phyloP scores from a whole-genome alignment of 441 rosid species.

The Pelargonium fulgidum region DNA sequence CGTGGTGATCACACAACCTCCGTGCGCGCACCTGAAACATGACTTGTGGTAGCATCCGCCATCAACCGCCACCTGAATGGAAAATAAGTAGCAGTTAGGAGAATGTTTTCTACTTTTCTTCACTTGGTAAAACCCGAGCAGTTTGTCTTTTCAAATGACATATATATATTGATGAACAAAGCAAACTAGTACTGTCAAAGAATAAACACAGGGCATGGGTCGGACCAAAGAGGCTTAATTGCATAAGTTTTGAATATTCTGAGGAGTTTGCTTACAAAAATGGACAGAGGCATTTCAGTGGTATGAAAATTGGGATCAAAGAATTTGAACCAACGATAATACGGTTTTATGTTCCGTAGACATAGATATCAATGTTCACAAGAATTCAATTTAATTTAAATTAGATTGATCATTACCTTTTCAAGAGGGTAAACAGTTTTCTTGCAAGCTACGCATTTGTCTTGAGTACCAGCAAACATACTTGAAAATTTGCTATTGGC shows the following conservation, averaged over 20 bases:
- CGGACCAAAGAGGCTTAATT: too few species aligned
- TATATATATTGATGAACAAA: too few species aligned
- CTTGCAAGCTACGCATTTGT: slow-evolving; percentile 65
- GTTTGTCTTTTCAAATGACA: too few species aligned
- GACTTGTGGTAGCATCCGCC: slow-evolving; percentile 56
- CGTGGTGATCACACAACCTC: slow-evolving; percentile 62
- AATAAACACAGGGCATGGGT: neutral
- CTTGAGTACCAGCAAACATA: slow-evolving; percentile 70
- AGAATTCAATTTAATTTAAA: neutral
- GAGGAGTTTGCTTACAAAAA: too few species aligned
- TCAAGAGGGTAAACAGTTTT: slow-evolving; percentile 71
- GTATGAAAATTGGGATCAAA: neutral
- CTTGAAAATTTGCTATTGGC: slow-evolving; percentile 51
- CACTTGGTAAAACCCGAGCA: too few species aligned
- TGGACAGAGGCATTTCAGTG: too few species aligned
- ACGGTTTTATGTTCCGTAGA: neutral
- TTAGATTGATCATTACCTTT: slow-evolving; percentile 33
- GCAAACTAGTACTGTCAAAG: slow-evolving; percentile 1
- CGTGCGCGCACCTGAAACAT: slow-evolving; percentile 68
- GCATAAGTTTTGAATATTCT: too few species aligned
- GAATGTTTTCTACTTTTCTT: too few species aligned
- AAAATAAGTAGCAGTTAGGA: neutral
- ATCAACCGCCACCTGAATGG: slow-evolving; percentile 60
- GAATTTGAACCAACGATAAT: neutral
- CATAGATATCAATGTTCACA: neutral